A percentile compares a stretch with the other conserved stretches of the same genome.
These are phyloP conservation scores for Hansenula anomala DNA, from an alignment of 1,139 yeast genomes.

Conservation along the genomic window DNA sequence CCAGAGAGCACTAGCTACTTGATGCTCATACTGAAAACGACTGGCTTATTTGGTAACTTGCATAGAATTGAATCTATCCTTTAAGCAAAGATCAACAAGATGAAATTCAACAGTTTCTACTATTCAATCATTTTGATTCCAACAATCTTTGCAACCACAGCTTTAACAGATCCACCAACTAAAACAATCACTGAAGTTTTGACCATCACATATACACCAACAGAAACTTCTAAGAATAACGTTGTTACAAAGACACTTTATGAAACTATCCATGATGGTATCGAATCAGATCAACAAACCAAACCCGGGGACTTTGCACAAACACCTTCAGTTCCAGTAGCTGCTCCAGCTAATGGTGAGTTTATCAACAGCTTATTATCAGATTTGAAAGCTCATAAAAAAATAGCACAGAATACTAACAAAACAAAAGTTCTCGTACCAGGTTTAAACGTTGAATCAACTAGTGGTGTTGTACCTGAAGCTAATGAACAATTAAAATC, in stretches of 20 bases:
- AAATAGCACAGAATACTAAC: neutral
- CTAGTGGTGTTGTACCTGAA: neutral
- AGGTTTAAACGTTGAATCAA: neutral
- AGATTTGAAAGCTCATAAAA: too few species aligned
- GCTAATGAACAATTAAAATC: neutral
- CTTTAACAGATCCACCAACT: neutral
- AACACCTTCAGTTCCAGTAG: neutral
- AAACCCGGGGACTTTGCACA: too few species aligned
- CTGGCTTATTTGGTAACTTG: too few species aligned
- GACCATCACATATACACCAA: constrained; percentile 1
- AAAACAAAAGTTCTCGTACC: neutral
- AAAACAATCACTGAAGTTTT: constrained; percentile 6
- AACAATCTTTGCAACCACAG: neutral
- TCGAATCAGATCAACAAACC: too few species aligned
- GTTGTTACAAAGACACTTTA: constrained; percentile 4
- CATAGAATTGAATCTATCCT: too few species aligned
- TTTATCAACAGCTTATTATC: too few species aligned
- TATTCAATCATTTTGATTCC: neutral
- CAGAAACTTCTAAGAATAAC: neutral
- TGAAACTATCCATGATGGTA: too few species aligned
- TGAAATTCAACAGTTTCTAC: too few species aligned
- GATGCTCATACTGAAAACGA: too few species aligned
- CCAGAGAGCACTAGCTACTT: too few species aligned
- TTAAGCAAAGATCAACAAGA: too few species aligned
- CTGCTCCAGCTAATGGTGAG: too few species aligned